phyloP scores from a whole-genome alignment of 805 yeast species.

The Candida boleticola region DNA sequence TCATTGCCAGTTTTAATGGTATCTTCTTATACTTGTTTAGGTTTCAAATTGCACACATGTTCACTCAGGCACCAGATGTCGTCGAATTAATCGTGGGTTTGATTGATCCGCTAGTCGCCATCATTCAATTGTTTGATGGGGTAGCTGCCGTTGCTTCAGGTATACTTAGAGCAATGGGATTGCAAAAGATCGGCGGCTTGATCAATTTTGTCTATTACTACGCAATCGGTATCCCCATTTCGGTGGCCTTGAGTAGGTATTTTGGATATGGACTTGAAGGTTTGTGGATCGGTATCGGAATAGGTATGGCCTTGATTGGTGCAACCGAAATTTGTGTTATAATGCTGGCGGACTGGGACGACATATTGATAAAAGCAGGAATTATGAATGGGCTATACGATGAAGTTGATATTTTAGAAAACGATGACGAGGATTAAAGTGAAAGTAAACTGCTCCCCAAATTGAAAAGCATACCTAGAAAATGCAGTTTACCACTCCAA shows the following conservation, averaged over 20 bases:
- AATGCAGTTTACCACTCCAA: too few relatives aligned
- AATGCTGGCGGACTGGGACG: conserved; percentile 51
- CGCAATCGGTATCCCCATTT: conserved; percentile 66
- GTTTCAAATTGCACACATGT: conserved; percentile 51
- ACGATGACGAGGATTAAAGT: conserved; percentile 2
- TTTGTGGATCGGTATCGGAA: conserved; percentile 71
- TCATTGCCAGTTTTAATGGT: conserved; percentile 38
- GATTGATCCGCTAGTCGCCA: conserved; percentile 59
- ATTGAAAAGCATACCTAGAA: too few relatives aligned
- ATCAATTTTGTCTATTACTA: conserved; percentile 72
- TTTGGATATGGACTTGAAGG: conserved; percentile 54
- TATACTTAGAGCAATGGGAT: conserved; percentile 70
- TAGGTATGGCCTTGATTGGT: conserved; percentile 59
- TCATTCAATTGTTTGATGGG: conserved; percentile 68
- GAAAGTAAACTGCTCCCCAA: too few relatives aligned
- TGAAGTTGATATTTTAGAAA: conserved; percentile 3
- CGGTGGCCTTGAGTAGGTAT: conserved; percentile 50
- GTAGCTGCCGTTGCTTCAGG: conserved; percentile 72
- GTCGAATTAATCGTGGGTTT: conserved; percentile 47
- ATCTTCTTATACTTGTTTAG: conserved; percentile 46
- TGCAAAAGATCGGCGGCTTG: conserved; percentile 69
- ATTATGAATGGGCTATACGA: conserved; percentile 10
- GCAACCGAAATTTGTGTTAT: conserved; percentile 47
- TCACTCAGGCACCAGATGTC: conserved; percentile 63
- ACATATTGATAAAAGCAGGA: conserved; percentile 37